Conservation (phyloP, 148 eudicot genomes). For the Pharnaceum exiguum region DNA sequence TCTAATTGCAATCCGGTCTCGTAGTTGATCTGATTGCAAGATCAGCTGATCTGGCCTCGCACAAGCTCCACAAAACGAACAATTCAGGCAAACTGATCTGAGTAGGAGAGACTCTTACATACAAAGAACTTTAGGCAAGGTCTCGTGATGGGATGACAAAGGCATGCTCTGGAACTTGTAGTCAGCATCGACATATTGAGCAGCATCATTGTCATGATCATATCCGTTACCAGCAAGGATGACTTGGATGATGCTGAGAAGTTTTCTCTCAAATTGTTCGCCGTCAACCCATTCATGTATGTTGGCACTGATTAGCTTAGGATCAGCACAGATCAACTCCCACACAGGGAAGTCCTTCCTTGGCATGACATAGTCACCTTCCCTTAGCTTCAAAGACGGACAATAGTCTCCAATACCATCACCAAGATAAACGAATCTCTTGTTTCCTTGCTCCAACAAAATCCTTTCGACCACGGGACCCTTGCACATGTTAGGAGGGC, state of each 20-base stretch:
- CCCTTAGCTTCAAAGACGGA: slow-evolving; percentile 46
- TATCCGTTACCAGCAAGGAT: neutral
- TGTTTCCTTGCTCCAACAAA: slow-evolving; percentile 32
- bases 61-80: too few relatives aligned
- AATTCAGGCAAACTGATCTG: too few relatives aligned
- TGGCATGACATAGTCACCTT: slow-evolving; percentile 48
- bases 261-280: too few relatives aligned
- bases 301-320: slow-evolving; percentile 23
- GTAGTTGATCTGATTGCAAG: too few relatives aligned
- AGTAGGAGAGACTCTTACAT: too few relatives aligned
- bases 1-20: too few relatives aligned
- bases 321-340: slow-evolving; percentile 46
- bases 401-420: slow-evolving; percentile 63
- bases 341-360: slow-evolving; percentile 57
- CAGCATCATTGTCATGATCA: slow-evolving; percentile 3
- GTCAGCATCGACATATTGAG: slow-evolving; percentile 23
- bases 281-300: too few relatives aligned
- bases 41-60: too few relatives aligned
- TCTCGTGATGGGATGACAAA: slow-evolving; percentile 27
- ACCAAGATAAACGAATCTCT: slow-evolving; percentile 46
- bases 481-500: slow-evolving; percentile 84
- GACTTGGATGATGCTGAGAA: slow-evolving; percentile 31
- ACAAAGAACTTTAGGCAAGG: slow-evolving; percentile 33
- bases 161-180: slow-evolving; percentile 39
- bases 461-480: slow-evolving; percentile 51